Conservation (phyloP, 140 eudicot species). For the Ambrosia hybrid region DNA sequence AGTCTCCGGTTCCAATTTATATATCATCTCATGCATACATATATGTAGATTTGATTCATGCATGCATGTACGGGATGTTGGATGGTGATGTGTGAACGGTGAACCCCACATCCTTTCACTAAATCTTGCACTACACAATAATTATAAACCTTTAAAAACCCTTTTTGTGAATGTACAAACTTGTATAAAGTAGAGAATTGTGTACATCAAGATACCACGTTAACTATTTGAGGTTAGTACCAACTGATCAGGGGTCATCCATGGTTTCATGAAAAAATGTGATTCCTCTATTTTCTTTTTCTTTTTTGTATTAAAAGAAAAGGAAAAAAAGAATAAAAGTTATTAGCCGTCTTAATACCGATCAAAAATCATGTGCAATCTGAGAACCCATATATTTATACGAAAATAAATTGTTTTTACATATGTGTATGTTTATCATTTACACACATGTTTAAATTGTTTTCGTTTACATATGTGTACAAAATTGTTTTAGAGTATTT, state of each 20-base stretch:
- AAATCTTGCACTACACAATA: constrained; percentile 34
- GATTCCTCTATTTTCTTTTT: constrained; percentile 8
- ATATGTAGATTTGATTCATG: constrained; percentile 27
- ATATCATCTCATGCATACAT: constrained; percentile 30
- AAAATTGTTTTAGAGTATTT: too few species aligned
- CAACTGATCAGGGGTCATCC: constrained; percentile 25
- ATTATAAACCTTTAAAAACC: constrained; percentile 27
- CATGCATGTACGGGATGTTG: constrained; percentile 29
- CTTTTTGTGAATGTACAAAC: constrained; percentile 38
- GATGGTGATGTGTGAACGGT: constrained; percentile 40
- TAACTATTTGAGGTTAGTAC: constrained; percentile 39
- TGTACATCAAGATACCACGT: constrained; percentile 38
- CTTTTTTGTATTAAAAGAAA: background rate
- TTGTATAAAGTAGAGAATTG: constrained; percentile 26
- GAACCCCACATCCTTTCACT: constrained; percentile 37
- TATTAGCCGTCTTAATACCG: too few species aligned
- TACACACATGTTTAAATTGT: too few species aligned
- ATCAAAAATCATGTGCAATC: too few species aligned
- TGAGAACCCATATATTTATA: too few species aligned
- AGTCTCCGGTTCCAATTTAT: constrained; percentile 2
- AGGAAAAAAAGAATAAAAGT: background rate
- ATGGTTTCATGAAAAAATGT: constrained; percentile 27
- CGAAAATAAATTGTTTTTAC: too few species aligned
- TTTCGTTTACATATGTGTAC: too few species aligned
- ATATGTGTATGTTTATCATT: too few species aligned